phyloP scores from a whole-genome alignment of 225 moss, liverwort and hornwort species.

The Rhytidiadelphus loreus region DNA sequence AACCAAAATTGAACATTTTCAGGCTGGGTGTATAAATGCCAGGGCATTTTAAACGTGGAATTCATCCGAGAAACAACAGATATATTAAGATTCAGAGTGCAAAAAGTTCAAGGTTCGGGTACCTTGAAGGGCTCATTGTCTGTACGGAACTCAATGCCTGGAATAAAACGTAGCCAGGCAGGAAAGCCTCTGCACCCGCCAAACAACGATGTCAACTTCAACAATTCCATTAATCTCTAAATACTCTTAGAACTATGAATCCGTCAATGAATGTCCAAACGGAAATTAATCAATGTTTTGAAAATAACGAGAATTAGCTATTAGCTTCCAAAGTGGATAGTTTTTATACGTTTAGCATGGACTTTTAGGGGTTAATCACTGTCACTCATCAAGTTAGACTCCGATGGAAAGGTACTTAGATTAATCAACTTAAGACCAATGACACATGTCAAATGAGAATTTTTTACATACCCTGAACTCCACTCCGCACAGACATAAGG shows the following conservation, averaged over 20 bases:
- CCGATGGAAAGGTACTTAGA: not conserved
- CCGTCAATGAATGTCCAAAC: not conserved
- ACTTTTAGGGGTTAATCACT: not conserved
- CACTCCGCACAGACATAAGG: slow-evolving; percentile 86
- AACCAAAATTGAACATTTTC: not conserved
- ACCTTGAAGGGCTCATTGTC: slow-evolving; percentile 82
- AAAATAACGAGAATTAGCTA: not conserved
- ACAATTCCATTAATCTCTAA: not conserved
- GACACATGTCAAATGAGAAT: not conserved
- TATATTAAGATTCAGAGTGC: not conserved
- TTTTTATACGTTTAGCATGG: not conserved
- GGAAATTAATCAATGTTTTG: not conserved
- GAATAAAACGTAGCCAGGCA: slow-evolving; percentile 54
- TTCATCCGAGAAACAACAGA: not conserved
- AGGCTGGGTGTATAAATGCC: not conserved
- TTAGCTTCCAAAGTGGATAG: not conserved
- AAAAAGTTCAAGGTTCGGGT: not conserved
- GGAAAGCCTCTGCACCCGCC: slow-evolving; percentile 17
- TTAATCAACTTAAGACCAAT: not conserved
- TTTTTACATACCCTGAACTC: slow-evolving; percentile 52
- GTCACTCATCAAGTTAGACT: not conserved
- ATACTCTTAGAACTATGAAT: not conserved
- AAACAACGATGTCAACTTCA: not conserved
- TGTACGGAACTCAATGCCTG: slow-evolving; percentile 69
- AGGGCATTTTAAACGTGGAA: not conserved